Evolutionary conservation across 1,284 basidiomycete genomes (phyloP), one percentile per base, ranked within the genome.

Genomic region (Earliella scabrosa): DNA sequence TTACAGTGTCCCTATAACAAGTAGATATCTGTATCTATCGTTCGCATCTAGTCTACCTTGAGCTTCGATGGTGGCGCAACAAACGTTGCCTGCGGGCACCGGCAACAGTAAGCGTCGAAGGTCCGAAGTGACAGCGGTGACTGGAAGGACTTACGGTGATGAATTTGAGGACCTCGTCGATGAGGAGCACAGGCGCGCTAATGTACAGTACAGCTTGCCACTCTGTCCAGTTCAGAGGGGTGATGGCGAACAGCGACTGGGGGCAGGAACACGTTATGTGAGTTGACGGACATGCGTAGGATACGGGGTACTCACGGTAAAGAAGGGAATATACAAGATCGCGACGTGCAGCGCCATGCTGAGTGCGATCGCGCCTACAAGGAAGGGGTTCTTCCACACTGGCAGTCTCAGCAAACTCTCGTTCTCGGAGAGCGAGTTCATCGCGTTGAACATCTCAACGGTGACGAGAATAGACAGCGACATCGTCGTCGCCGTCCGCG

Each of bases 391-490:
- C 72, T 88, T 90, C 95, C 96, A 97, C 16, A 97, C 75, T 2
- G 97, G 95, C 43, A 98, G 80, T 20, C 83, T 83, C 46, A 99
- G 75, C 61, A 99, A 75, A 61, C 90, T 94, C 77, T 98, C 97
- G 72, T 97, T 97, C 77, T 99, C 97, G n/a, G 92, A 95, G 34
- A 99, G 81, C 51, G 96, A 98, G 75, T 98, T 98, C 87, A 97
- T 95, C 20, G 97, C 97, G 77, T 99, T 99, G 79, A 98, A 95
- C 97, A 99, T 99, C 77, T 99, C 97, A 52, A 99, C 83, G 11
- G 88, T 91, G 49, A 97, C 95, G 51, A 97, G 82, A 66, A 97
- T 97, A 23, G 95, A 97, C 38, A 99, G 79, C 62, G 93, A 95
- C 80, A 98, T 95, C 21, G 97, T 99, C 51, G 96, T 95, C 10